phyloP scores from a whole-genome alignment of 2,329 filamentous ascomycete species.

The Cryoendolithus antarcticus region DNA sequence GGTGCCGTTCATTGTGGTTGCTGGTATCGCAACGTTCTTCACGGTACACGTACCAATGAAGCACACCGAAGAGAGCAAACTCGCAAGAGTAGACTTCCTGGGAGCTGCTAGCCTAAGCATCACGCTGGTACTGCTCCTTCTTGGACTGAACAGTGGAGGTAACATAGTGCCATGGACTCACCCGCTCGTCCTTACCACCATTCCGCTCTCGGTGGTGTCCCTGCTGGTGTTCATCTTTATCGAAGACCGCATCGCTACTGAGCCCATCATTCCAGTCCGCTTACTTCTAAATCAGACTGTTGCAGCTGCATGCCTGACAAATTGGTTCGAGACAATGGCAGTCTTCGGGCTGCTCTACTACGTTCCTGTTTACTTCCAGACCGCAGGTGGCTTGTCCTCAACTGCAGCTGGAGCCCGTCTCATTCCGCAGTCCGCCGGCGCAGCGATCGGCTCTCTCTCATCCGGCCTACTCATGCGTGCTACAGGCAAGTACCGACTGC shows the following conservation, averaged over 20 bases:
- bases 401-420: constrained; percentile 60
- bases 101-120: constrained; percentile 56
- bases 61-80: constrained; percentile 53
- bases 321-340: constrained; percentile 66
- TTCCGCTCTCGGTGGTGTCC: constrained; percentile 53
- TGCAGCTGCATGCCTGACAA: constrained; percentile 60
- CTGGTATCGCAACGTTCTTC: constrained; percentile 31
- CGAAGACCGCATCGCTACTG: constrained; percentile 53
- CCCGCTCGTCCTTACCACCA: constrained; percentile 58
- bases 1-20: constrained; percentile 63
- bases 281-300: constrained; percentile 64
- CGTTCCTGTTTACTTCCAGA: constrained; percentile 70
- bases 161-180: constrained; percentile 76
- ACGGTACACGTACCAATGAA: constrained; percentile 53
- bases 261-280: constrained; percentile 72
- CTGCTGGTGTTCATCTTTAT: constrained; percentile 58
- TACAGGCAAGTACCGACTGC: constrained; percentile 60
- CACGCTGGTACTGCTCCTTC: constrained; percentile 58
- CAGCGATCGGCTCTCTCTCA: constrained; percentile 56
- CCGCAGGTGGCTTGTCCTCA: constrained; percentile 58
- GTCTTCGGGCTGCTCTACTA: constrained; percentile 66
- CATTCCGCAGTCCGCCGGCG: constrained; percentile 59
- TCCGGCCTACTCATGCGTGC: constrained; percentile 63
- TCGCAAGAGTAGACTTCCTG: constrained; percentile 69
- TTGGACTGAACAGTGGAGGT: constrained; percentile 71